Conservation (phyloP, 2,329 filamentous ascomycete genomes). For the Acrocalymma vagum region DNA sequence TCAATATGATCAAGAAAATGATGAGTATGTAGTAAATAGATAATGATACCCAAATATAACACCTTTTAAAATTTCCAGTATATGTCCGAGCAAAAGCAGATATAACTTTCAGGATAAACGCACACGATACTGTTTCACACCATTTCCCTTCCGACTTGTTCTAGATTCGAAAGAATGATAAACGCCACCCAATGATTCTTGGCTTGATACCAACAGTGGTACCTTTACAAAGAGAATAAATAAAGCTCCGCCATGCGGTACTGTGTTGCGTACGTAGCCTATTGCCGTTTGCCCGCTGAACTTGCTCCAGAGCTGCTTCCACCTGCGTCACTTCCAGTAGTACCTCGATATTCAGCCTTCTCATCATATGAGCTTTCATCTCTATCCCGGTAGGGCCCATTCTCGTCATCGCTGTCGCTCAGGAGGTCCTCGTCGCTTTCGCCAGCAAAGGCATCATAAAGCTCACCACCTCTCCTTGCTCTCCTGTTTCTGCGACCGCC, state of each 20-base stretch:
- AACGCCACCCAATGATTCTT: constrained; percentile 31
- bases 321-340: constrained; percentile 31
- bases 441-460: constrained; percentile 97
- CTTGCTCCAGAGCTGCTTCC: constrained; percentile 34
- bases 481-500: constrained; percentile 56
- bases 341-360: constrained; percentile 33
- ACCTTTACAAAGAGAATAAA: constrained; percentile 12
- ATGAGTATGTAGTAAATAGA: too few relatives aligned
- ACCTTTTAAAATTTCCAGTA: too few relatives aligned
- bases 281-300: constrained; percentile 36
- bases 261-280: too few relatives aligned
- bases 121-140: too few relatives aligned
- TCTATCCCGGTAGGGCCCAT: constrained; percentile 45
- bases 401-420: constrained; percentile 52
- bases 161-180: too few relatives aligned
- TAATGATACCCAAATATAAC: too few relatives aligned
- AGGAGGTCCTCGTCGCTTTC: constrained; percentile 81
- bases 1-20: too few relatives aligned
- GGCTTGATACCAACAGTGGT: too few relatives aligned
- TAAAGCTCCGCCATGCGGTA: neutral
- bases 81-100: too few relatives aligned
- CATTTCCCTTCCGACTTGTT: too few relatives aligned
- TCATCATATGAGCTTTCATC: constrained; percentile 41
- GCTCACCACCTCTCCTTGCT: constrained; percentile 77
- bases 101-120: too few relatives aligned